Base-by-base conservation (phyloP, 495 filamentous ascomycete species). In the Penicillium waksmanii region DNA sequence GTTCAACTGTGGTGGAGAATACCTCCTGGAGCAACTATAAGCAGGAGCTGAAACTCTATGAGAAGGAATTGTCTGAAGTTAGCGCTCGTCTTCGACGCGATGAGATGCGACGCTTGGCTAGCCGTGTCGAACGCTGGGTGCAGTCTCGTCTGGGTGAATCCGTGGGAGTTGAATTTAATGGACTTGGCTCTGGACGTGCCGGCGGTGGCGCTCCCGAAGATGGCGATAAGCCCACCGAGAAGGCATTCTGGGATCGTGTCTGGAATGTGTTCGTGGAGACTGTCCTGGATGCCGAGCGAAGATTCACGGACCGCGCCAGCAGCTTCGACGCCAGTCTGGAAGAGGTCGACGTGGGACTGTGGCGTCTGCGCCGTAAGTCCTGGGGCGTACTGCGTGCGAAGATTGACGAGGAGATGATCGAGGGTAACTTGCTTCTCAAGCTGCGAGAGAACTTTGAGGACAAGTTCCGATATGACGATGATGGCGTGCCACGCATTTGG, bases 401-500 rank as follows among this genome's bases (percentile, higher is more conserved):
- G 77, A 91, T 98, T 63, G 96, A 97, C 19, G 95, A 98, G 71
- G 95, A 98, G 72, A 92, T 98, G 73, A 94, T 93, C 83, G 95
- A 98, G 74, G 93, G 94, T 57, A 98, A 98, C 69, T 83, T 98
- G 53, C 77, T 98, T 8, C 83, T 98, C 58, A 98, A 98, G 74
- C 84, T 98, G 31, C 87, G 95, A 7, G 95, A 98, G 76, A 98
- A 97, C 74, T 98, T 98, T 63, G 95, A 98, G 67, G 95, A 98
- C 76, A 96, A 96, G 70, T 98, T 98, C 83, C 90, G 95, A 56
- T 98, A 98, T 66, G 96, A 98, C 62, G 93, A 96, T 49, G 87
- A 85, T 13, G 96, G 96, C 36, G 96, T 98, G 3, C 95, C 95
- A 5, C 82, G 95, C 38, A 96, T 98, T 67, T 98, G 95, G 95